A percentile compares a stretch with the other conserved stretches of the same genome.
Conservation (phyloP, 2,329 filamentous ascomycete species). For the Cladosporium sphaerospermum region DNA sequence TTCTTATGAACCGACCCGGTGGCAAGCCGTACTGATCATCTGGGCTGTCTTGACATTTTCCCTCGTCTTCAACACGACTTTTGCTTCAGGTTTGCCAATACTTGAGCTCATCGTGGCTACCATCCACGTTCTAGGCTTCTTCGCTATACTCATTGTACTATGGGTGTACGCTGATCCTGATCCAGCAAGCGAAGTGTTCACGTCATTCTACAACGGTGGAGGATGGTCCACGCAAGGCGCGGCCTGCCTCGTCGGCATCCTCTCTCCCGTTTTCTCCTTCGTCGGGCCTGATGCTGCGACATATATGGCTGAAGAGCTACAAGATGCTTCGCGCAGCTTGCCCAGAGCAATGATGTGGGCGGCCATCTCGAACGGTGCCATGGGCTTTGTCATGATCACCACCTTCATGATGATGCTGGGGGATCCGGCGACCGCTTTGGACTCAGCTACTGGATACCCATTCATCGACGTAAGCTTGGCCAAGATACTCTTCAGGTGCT, state of each 20-base stretch:
- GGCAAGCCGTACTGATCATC: constrained; percentile 27
- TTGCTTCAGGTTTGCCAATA: constrained; percentile 29
- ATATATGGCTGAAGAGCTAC: constrained; percentile 20
- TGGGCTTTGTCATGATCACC: constrained; percentile 22
- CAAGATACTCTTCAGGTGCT: constrained; percentile 17
- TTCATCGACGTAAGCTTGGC: constrained; percentile 23
- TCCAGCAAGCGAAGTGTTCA: constrained; percentile 20
- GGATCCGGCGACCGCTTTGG: constrained; percentile 24
- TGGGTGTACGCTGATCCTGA: constrained; percentile 14
- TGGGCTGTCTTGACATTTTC: constrained; percentile 32
- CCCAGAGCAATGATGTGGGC: constrained; percentile 17
- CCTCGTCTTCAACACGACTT: constrained; percentile 24
- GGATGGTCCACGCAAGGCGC: constrained; percentile 15
- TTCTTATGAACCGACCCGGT: constrained; percentile 22
- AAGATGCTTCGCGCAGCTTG: constrained; percentile 14
- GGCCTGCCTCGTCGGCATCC: constrained; percentile 11
- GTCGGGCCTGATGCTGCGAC: constrained; percentile 7
- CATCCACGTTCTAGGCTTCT: constrained; percentile 17
- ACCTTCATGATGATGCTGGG: constrained; percentile 33
- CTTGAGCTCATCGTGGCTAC: constrained; percentile 28
- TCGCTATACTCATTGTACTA: constrained; percentile 16
- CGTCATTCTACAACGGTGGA: constrained; percentile 13
- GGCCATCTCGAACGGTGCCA: constrained; percentile 15
- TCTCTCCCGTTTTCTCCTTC: constrained; percentile 10
- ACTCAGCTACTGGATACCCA: constrained; percentile 23